Evolutionary conservation across 2,329 filamentous ascomycete species (phyloP).

Genomic region (Cadophora gregata): DNA sequence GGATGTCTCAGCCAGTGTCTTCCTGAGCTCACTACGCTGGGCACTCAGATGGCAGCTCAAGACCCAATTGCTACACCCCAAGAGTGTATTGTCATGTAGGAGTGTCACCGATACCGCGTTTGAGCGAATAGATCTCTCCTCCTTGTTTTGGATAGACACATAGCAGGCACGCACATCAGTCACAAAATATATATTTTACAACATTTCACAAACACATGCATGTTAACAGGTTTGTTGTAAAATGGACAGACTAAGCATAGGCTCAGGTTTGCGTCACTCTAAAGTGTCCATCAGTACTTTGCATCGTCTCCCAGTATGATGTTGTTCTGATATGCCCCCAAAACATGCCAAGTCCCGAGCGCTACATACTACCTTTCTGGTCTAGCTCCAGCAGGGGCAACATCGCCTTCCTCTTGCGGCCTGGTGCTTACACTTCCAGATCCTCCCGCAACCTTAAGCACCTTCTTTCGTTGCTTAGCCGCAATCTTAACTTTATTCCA

Average conservation of each 20-base stretch:
- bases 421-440: not conserved
- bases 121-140: not conserved
- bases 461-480: not conserved
- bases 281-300: not conserved
- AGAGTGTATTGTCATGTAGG: conserved; percentile 12
- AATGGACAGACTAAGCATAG: too few relatives aligned
- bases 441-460: not conserved
- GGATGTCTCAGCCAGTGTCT: not conserved
- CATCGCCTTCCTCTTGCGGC: not conserved
- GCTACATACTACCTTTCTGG: not conserved
- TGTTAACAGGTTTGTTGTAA: too few relatives aligned
- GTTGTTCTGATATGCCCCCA: not conserved
- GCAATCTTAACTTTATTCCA: not conserved
- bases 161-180: not conserved
- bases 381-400: not conserved
- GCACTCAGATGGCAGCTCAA: not conserved
- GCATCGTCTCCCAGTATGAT: too few relatives aligned
- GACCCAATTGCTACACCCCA: not conserved
- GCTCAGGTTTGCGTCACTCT: too few relatives aligned
- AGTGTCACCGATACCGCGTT: not conserved
- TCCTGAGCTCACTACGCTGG: not conserved
- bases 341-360: not conserved
- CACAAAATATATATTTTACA: too few relatives aligned
- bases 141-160: not conserved
- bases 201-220: too few relatives aligned